Conservation (phyloP, 768 basidiomycete genomes). For the Porpolomopsis calyptriformis region DNA sequence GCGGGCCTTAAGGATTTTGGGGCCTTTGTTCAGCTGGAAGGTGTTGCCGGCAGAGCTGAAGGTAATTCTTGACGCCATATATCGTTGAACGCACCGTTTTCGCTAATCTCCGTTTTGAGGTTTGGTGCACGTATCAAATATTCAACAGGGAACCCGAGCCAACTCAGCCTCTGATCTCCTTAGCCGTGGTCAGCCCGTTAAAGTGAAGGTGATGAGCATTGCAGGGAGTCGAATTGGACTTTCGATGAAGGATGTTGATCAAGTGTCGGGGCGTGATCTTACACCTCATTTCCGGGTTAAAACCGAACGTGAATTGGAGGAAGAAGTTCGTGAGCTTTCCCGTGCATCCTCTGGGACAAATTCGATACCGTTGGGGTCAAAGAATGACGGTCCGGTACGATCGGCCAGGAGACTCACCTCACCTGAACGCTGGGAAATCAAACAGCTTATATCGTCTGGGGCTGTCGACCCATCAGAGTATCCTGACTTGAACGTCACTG, state of each 20-base stretch:
- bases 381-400: conserved; percentile 46
- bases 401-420: conserved; percentile 88
- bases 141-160: conserved; percentile 74
- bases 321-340: conserved; percentile 55
- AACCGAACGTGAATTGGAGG: conserved; percentile 87
- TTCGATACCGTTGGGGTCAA: conserved; percentile 61
- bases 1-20: conserved; percentile 89
- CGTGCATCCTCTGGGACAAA: conserved; percentile 76
- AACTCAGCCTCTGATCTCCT: conserved; percentile 83
- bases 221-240: conserved; percentile 73
- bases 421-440: conserved; percentile 99
- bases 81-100: neutral
- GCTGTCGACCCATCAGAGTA: conserved; percentile 88
- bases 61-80: conserved; percentile 42
- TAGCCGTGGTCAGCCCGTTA: conserved; percentile 73
- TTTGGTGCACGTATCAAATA: conserved; percentile 95
- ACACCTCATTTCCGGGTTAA: conserved; percentile 92
- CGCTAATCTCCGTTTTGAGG: conserved; percentile 36
- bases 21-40: conserved; percentile 86
- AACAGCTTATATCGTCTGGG: conserved; percentile 95
- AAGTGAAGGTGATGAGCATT: conserved; percentile 94
- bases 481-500: conserved; percentile 65
- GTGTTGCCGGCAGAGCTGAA: conserved; percentile 75
- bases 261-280: conserved; percentile 78
- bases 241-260: conserved; percentile 98